Percentiles rank a stretch among this genome's conserved stretches.
Evolutionary conservation across 2,329 filamentous ascomycete species (phyloP).

Genomic region (Chrysosporium keratinophilum): DNA sequence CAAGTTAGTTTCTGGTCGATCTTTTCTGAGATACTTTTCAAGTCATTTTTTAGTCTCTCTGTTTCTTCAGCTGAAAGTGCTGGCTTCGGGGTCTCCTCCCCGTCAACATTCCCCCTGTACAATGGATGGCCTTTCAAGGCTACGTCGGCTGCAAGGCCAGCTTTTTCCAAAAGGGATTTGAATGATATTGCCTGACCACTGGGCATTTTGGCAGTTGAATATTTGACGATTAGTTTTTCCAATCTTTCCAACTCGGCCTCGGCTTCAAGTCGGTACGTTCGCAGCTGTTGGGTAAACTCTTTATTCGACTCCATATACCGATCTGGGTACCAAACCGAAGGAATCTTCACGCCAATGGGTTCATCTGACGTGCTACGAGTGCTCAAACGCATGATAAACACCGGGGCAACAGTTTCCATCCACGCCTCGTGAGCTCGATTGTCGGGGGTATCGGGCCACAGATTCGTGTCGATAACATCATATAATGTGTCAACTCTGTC

Average conservation of each 20-base stretch:
- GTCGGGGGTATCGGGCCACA: slow-evolving; percentile 39
- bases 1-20: slow-evolving; percentile 35
- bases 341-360: slow-evolving; percentile 41
- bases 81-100: slow-evolving; percentile 9
- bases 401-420: slow-evolving; percentile 42
- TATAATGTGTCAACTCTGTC: slow-evolving; percentile 40
- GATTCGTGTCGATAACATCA: slow-evolving; percentile 43
- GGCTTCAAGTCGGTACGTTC: slow-evolving; percentile 29
- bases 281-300: slow-evolving; percentile 39
- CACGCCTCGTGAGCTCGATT: slow-evolving; percentile 35
- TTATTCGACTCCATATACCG: slow-evolving; percentile 48
- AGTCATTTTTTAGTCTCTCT: slow-evolving; percentile 25
- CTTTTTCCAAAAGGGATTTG: slow-evolving; percentile 28
- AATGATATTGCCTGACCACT: slow-evolving; percentile 21
- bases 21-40: slow-evolving; percentile 29
- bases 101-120: slow-evolving; percentile 8
- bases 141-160: slow-evolving; percentile 24
- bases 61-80: slow-evolving; percentile 11
- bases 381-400: slow-evolving; percentile 42
- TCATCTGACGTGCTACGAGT: slow-evolving; percentile 23
- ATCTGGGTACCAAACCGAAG: slow-evolving; percentile 48
- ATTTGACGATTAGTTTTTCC: slow-evolving; percentile 25
- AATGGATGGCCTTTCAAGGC: slow-evolving; percentile 20
- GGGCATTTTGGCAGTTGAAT: slow-evolving; percentile 20
- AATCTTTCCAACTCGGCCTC: slow-evolving; percentile 27